Percentiles rank a stretch among this genome's conserved stretches.
These are phyloP conservation scores for Nakataea oryzae DNA, from an alignment of 2,329 filamentous ascomycete genomes.

Conservation along the genomic window DNA sequence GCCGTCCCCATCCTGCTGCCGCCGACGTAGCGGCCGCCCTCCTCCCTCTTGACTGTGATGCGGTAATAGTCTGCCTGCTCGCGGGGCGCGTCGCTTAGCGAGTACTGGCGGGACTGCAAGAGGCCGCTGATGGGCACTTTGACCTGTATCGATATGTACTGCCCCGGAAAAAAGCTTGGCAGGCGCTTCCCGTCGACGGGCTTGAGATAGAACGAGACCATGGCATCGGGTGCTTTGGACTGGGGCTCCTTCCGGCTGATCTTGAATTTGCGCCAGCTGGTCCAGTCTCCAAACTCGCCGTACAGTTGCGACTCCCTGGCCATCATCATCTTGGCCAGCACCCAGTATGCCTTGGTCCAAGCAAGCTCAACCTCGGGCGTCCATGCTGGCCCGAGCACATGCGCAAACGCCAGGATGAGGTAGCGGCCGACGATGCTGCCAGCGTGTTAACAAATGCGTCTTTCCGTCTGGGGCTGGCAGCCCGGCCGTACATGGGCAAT, in stretches of 20 bases:
- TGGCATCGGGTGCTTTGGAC: slow-evolving; percentile 41
- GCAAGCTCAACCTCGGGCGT: slow-evolving; percentile 54
- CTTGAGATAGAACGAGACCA: slow-evolving; percentile 60
- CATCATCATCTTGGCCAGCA: slow-evolving; percentile 65
- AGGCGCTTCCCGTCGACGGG: slow-evolving; percentile 51
- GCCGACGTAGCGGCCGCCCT: slow-evolving; percentile 33
- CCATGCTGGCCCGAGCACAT: slow-evolving; percentile 55
- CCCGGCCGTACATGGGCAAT: background rate
- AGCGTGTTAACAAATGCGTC: background rate
- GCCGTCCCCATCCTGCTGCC: background rate
- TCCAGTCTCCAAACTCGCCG: slow-evolving; percentile 50
- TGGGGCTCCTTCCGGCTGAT: slow-evolving; percentile 56
- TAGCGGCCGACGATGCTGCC: slow-evolving; percentile 53
- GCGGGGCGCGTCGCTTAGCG: slow-evolving; percentile 54
- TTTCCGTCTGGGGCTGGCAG: background rate
- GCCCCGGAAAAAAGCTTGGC: slow-evolving; percentile 56
- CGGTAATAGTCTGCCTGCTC: slow-evolving; percentile 46
- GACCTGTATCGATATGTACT: slow-evolving; percentile 58
- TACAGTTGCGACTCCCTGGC: slow-evolving; percentile 55
- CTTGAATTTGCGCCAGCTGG: slow-evolving; percentile 55
- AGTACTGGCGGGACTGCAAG: slow-evolving; percentile 62
- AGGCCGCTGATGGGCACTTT: slow-evolving; percentile 45
- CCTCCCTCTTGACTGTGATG: slow-evolving; percentile 61
- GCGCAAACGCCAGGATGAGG: slow-evolving; percentile 55
- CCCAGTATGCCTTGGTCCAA: slow-evolving; percentile 63